A percentile compares a stretch with the other conserved stretches of the same genome.
phyloP scores from a whole-genome alignment of 2,329 filamentous ascomycete genomes.

The Scedosporium aurantiacum region DNA sequence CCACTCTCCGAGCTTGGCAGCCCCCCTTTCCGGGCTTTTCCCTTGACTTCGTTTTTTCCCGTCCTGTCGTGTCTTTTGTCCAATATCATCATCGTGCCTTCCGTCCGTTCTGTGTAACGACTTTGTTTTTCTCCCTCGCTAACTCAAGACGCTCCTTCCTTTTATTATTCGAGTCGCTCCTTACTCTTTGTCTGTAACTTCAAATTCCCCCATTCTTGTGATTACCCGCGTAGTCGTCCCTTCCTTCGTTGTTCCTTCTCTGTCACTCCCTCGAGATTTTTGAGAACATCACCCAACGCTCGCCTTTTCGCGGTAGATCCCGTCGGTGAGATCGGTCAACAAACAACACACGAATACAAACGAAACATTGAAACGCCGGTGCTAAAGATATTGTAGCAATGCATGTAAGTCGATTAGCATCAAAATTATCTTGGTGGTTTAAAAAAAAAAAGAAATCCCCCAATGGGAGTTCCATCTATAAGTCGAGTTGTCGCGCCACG shows the following conservation, averaged over 20 bases:
- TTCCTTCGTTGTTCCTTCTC: not conserved
- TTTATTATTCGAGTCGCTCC: not conserved
- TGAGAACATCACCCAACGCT: not conserved
- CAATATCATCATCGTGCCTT: not conserved
- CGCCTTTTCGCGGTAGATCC: constrained; percentile 3
- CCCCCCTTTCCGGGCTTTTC: not conserved
- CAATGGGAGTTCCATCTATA: no score
- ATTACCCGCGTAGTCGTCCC: not conserved
- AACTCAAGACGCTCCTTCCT: not conserved
- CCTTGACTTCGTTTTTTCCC: not conserved
- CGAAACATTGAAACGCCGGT: not conserved
- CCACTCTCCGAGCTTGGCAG: not conserved
- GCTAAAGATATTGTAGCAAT: not conserved
- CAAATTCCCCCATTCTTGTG: not conserved
- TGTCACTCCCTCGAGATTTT: not conserved
- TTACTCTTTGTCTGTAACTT: not conserved
- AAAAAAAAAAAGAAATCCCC: no score
- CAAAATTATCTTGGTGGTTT: no score
- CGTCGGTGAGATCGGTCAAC: not conserved
- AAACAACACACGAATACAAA: not conserved
- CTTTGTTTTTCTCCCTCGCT: not conserved
- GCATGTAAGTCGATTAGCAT: not conserved
- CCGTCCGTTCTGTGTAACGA: not conserved
- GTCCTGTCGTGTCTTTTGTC: not conserved
- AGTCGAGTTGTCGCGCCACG: not conserved